Conservation (phyloP, 805 yeast genomes). For the Wickerhamomyces canadensis region DNA sequence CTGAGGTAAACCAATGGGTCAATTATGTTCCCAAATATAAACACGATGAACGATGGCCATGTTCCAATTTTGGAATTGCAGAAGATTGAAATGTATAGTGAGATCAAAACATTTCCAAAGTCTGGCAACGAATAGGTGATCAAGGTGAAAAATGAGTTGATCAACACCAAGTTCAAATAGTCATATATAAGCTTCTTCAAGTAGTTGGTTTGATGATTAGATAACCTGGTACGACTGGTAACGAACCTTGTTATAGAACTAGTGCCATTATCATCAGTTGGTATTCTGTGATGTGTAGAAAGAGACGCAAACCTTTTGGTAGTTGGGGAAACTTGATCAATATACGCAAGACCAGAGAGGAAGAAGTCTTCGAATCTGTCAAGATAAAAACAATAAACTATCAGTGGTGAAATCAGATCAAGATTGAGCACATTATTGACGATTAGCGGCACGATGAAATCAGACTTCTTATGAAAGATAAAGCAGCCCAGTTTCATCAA, state of each 20-base stretch:
- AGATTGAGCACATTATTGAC: no score
- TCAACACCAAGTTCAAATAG: background rate
- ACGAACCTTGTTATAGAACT: background rate
- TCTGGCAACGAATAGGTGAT: background rate
- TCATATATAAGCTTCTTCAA: conserved; percentile 1
- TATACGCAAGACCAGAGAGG: no score
- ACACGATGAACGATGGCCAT: conserved; percentile 4
- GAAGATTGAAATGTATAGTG: conserved; percentile 5
- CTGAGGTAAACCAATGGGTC: conserved; percentile 5
- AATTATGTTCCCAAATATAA: conserved; percentile 6
- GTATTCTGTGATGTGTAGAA: background rate
- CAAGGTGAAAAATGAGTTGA: conserved; percentile 1
- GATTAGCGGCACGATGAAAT: background rate
- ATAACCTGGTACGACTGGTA: background rate
- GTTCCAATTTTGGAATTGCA: conserved; percentile 12
- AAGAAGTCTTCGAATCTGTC: no score
- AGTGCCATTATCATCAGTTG: background rate
- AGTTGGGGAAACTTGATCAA: no score
- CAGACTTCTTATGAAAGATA: background rate
- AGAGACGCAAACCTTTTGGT: background rate
- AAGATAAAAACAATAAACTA: no score
- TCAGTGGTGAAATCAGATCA: no score
- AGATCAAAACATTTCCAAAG: background rate
- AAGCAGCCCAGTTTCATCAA: background rate
- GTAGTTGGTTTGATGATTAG: conserved; percentile 2